Conservation (phyloP, 441 rosid species). For the Raphanus hybrid region DNA sequence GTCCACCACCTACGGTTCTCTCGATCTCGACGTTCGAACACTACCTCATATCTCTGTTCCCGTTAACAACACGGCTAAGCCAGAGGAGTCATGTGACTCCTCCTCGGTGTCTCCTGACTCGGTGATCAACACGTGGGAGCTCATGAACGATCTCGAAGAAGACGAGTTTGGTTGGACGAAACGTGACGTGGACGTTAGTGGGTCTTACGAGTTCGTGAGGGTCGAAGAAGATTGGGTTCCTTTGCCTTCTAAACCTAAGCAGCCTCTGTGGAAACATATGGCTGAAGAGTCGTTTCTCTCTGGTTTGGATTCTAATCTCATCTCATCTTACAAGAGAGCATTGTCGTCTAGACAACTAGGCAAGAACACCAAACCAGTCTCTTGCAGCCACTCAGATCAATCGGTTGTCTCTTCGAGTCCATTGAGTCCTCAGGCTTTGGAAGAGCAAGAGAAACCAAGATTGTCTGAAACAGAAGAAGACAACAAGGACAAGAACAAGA, state of each 20-base stretch:
- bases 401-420: slow-evolving; percentile 75
- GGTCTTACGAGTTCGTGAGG: slow-evolving; percentile 45
- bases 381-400: slow-evolving; percentile 73
- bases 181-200: slow-evolving; percentile 31
- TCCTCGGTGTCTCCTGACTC: slow-evolving; percentile 64
- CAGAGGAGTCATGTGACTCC: slow-evolving; percentile 41
- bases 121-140: slow-evolving; percentile 95
- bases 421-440: slow-evolving; percentile 19
- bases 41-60: slow-evolving; percentile 25
- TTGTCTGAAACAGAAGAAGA: slow-evolving; percentile 44
- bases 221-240: slow-evolving; percentile 42
- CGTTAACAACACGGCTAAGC: not conserved
- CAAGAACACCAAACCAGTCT: slow-evolving; percentile 34
- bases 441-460: slow-evolving; percentile 26
- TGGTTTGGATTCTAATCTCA: slow-evolving; percentile 73
- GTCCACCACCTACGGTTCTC: slow-evolving; percentile 87
- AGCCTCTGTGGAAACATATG: slow-evolving; percentile 86
- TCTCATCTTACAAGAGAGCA: slow-evolving; percentile 77
- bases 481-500: slow-evolving; percentile 36
- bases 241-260: slow-evolving; percentile 51
- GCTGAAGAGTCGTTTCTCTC: slow-evolving; percentile 86
- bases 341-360: slow-evolving; percentile 66
- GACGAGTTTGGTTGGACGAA: slow-evolving; percentile 43
- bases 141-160: slow-evolving; percentile 87
- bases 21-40: slow-evolving; percentile 42